Evolutionary conservation across 306 rosid species (phyloP).

Genomic region (Rubus parviflorus): DNA sequence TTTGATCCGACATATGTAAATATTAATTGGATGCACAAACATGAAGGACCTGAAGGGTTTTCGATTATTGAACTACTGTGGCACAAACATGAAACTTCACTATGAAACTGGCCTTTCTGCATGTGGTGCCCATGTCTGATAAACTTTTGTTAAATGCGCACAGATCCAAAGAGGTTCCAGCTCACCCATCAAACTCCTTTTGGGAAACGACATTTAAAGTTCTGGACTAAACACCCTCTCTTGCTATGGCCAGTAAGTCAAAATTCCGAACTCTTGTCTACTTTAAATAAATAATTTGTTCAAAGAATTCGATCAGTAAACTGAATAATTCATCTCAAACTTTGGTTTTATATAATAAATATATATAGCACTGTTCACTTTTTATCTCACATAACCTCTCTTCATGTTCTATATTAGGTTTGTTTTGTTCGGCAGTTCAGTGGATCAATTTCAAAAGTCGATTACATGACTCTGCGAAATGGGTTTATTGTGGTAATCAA

Average conservation of each 20-base stretch:
- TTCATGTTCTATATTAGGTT: conserved; percentile 24
- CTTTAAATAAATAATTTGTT: too few species aligned
- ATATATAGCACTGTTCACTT: too few species aligned
- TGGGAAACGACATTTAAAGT: conserved; percentile 59
- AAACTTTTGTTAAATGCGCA: neutral
- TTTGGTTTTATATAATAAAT: too few species aligned
- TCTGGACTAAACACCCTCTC: conserved; percentile 48
- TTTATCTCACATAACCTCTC: neutral
- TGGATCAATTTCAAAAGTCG: conserved; percentile 57
- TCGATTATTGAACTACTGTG: too few species aligned
- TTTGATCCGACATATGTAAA: too few species aligned
- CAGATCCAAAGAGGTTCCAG: conserved; percentile 65
- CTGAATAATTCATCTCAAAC: too few species aligned
- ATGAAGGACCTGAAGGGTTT: too few species aligned
- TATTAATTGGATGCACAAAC: too few species aligned
- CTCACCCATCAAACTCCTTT: conserved; percentile 45
- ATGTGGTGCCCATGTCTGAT: neutral
- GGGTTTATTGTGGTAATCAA: conserved; percentile 63
- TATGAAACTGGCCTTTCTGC: too few species aligned
- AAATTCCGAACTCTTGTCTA: neutral
- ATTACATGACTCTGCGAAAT: conserved; percentile 62
- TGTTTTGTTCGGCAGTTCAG: conserved; percentile 58
- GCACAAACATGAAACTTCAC: too few species aligned
- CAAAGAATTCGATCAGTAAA: too few species aligned
- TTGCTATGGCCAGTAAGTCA: conserved; percentile 56